Evolutionary conservation across 192 early-diverging fungal genomes (phyloP), one percentile per base, ranked within the genome.

Genomic region (Backusella macrospora): DNA sequence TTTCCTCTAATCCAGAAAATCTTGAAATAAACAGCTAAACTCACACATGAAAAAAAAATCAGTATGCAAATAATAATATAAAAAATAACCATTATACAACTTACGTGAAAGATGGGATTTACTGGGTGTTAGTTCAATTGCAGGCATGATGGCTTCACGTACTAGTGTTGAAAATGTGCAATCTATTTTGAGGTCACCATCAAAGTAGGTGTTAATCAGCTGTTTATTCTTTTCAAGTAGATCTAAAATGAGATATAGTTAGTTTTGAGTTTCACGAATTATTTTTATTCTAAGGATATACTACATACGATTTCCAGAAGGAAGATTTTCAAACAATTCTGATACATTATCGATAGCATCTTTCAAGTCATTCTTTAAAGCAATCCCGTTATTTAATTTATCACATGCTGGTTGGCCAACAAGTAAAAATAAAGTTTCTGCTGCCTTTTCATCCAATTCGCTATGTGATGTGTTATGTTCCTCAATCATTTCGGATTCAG

Each of bases 1-100:
- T 85, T 86, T 6, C 87, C 91, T 71, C 85, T 80, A 16, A 92
- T 81, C 49, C 81, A 86, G 68, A 85, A 90, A 6, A 92, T 83
- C 16, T 82, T 79, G 38, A 78, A 80, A 66, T 87, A 89, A 0
- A 90, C 85, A 21, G 72, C 83, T 77, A 77, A 65, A 48, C 62
- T 26, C 2, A 63, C 0, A 48, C 18, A 13, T 26, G 15, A 55
- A 10, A 72, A 9, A 42, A 37, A 40, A 62, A 10, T 44, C 10
- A 21, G n/a, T 13, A 16, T 23, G 6, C 14, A 55, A 48, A 34
- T 34, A 34, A 34, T 0, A 34, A 34, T 34, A 34, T 34, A 34
- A 1, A 34, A 34, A 34, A 34, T 34, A 34, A 2, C 29, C 48
- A 16, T 45, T 46, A 26, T 26, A 10, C 14, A 10, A 39, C 62